phyloP scores from a whole-genome alignment of 2,329 filamentous ascomycete species.

The Exophiala viscosa region DNA sequence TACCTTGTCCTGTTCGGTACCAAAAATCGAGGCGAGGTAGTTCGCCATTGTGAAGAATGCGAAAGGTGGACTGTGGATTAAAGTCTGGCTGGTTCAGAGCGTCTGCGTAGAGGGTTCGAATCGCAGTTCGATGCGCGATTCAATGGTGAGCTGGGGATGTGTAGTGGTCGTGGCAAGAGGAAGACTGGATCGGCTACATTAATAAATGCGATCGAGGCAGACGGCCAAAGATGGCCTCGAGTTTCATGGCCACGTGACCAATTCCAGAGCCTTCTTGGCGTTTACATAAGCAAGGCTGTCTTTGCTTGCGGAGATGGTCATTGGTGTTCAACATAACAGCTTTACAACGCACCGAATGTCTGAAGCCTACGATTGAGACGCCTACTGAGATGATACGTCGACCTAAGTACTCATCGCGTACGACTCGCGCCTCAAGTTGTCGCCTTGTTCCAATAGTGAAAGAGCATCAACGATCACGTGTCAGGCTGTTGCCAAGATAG shows the following conservation, averaged over 20 bases:
- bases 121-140: no score
- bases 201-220: not conserved
- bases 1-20: slow-evolving; percentile 93
- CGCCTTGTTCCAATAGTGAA: no score
- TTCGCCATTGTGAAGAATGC: slow-evolving; percentile 67
- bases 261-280: no score
- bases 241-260: no score
- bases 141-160: not conserved
- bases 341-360: not conserved
- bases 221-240: no score
- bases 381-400: no score
- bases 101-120: not conserved
- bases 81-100: not conserved
- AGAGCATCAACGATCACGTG: no score
- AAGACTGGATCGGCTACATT: not conserved
- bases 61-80: not conserved
- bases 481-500: no score
- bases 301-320: not conserved
- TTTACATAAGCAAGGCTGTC: slow-evolving; percentile 1
- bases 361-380: not conserved
- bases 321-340: not conserved
- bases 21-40: slow-evolving; percentile 98
- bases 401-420: no score
- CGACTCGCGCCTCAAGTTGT: no score
- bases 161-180: not conserved